These are phyloP conservation scores for Globisporangium middletonii DNA, from an alignment of 352 stramenopile species.

Conservation along the genomic window DNA sequence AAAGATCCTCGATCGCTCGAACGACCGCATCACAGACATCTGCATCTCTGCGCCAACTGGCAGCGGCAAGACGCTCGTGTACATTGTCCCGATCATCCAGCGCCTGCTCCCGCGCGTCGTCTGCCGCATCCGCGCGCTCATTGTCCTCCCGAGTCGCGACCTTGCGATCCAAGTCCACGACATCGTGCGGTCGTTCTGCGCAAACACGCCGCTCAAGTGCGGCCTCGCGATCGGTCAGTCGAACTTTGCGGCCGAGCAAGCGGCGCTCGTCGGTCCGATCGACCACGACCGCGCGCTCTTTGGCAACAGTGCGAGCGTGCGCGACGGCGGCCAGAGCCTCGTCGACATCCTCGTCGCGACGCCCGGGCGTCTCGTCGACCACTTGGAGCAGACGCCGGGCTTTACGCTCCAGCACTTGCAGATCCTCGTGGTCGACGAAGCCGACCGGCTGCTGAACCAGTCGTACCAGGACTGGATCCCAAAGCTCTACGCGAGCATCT, in stretches of 20 bases:
- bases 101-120: slow-evolving; percentile 75
- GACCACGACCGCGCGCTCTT: slow-evolving; percentile 29
- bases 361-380: slow-evolving; percentile 94
- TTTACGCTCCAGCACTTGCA: slow-evolving; percentile 97
- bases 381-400: slow-evolving; percentile 94
- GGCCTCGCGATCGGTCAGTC: slow-evolving; percentile 90
- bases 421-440: slow-evolving; percentile 97
- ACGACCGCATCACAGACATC: slow-evolving; percentile 87
- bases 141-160: slow-evolving; percentile 96
- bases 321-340: slow-evolving; percentile 58
- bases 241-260: slow-evolving; percentile 84
- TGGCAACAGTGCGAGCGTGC: slow-evolving; percentile 13
- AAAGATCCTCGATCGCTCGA: slow-evolving; percentile 83
- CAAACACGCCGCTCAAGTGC: slow-evolving; percentile 78
- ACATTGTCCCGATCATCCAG: slow-evolving; percentile 95
- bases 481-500: slow-evolving; percentile 87
- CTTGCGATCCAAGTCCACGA: slow-evolving; percentile 90
- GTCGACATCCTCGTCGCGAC: slow-evolving; percentile 98
- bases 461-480: slow-evolving; percentile 97
- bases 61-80: slow-evolving; percentile 97
- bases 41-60: slow-evolving; percentile 97
- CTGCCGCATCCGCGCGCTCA: slow-evolving; percentile 89
- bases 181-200: slow-evolving; percentile 58
- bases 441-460: slow-evolving; percentile 95
- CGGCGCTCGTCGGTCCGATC: slow-evolving; percentile 46